Evolutionary conservation across 2,329 filamentous ascomycete genomes (phyloP).

Genomic region (Dothideomycetes sp.): DNA sequence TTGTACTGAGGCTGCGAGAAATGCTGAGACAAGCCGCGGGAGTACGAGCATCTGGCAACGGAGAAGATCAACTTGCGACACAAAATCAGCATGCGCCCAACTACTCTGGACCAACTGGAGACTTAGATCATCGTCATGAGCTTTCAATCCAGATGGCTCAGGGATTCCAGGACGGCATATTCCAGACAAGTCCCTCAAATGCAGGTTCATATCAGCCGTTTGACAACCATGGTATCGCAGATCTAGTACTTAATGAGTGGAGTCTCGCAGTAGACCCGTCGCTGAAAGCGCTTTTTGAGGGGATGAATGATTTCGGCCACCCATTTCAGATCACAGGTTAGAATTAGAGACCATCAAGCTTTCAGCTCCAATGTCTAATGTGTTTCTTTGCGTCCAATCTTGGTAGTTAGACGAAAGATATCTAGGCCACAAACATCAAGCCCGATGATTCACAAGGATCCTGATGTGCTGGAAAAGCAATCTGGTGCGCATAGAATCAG

Average conservation of each 20-base stretch:
- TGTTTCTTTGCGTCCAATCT: too few relatives aligned
- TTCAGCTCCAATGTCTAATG: too few relatives aligned
- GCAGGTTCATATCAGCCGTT: conserved; percentile 1
- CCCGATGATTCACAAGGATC: too few relatives aligned
- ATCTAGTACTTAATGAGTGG: conserved; percentile 4
- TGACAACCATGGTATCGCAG: conserved; percentile 1
- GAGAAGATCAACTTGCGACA: neutral
- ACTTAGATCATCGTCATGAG: conserved; percentile 1
- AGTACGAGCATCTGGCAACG: neutral
- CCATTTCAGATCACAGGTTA: conserved; percentile 2
- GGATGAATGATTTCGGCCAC: conserved; percentile 3
- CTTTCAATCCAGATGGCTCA: conserved; percentile 2
- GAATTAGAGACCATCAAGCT: too few relatives aligned
- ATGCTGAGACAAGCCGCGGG: conserved; percentile 1
- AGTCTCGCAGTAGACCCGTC: conserved; percentile 1
- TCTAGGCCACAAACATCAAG: too few relatives aligned
- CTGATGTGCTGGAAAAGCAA: too few relatives aligned
- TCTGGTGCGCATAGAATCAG: too few relatives aligned
- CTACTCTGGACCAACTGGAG: neutral
- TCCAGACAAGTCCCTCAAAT: conserved; percentile 1
- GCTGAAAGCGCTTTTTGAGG: conserved; percentile 1
- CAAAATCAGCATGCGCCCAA: neutral
- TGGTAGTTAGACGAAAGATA: too few relatives aligned
- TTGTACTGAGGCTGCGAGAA: conserved; percentile 1
- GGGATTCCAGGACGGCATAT: conserved; percentile 1